Conservation (phyloP, 176 grass and related monocot species). For the Zea luxurians region DNA sequence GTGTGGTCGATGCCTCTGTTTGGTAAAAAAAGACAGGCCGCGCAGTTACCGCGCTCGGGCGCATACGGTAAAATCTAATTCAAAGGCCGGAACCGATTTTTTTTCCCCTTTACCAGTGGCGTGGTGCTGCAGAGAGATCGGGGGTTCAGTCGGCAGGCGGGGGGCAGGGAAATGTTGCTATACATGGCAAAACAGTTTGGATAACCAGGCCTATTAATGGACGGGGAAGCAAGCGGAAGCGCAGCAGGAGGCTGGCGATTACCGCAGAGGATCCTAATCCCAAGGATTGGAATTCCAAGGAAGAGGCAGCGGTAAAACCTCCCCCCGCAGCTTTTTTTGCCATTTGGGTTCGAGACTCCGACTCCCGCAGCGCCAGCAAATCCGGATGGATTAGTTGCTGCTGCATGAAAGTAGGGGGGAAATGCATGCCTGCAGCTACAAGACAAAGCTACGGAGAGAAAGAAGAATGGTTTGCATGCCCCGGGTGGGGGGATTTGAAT, state of each 20-base stretch:
- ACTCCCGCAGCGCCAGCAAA: no score
- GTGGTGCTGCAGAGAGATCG: no score
- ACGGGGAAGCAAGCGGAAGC: no score
- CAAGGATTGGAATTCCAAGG: not conserved
- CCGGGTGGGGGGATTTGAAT: no score
- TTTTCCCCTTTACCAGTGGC: not conserved
- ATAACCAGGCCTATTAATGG: slow-evolving; percentile 51
- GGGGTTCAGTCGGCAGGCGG: not conserved
- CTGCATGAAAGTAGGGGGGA: no score
- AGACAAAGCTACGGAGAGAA: no score
- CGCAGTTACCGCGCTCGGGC: slow-evolving; percentile 37
- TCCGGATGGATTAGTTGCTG: no score
- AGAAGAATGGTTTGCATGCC: no score
- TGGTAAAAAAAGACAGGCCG: slow-evolving; percentile 46
- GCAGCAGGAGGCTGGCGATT: not conserved
- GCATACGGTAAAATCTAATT: slow-evolving; percentile 16
- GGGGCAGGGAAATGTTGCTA: slow-evolving; percentile 33
- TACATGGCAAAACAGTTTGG: slow-evolving; percentile 58
- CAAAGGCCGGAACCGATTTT: not conserved
- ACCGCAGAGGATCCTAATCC: not conserved
- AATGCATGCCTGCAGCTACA: no score
- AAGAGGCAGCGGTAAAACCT: slow-evolving; percentile 8
- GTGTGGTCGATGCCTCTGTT: slow-evolving; percentile 33
- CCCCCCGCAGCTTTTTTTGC: slow-evolving; percentile 1
- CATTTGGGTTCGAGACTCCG: not conserved